Evolutionary conservation across 495 filamentous ascomycete species (phyloP), one percentile per base, ranked within the genome.

Genomic region (Penicillium odoratum): DNA sequence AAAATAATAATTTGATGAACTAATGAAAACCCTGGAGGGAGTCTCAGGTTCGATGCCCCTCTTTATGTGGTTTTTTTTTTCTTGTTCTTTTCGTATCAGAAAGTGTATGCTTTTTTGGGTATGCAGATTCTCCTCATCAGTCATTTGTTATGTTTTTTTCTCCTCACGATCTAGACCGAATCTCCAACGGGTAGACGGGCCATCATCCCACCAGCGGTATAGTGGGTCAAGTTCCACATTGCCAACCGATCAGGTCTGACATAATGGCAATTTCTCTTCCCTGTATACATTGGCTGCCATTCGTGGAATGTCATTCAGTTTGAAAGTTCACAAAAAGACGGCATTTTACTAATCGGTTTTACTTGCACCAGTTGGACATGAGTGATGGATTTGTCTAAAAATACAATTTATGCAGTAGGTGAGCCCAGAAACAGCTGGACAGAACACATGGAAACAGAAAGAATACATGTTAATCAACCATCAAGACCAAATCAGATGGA

Each of bases 321-420:
- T 21, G 21, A 1, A 21, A 21, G 7, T 11, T 8, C 33, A 36
- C 13, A 11, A 10, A 10, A 2, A 11, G 2, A 9, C 0, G 9
- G 8, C 13, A 13, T 36, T 34, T 9, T 36, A 36, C 33, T 11
- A 1, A 8, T 4, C 13, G 9, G 8, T 11, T 10, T 9, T 36
- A 36, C 8, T 36, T 9, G 33, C 33, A 36, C 33, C 33, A 11
- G 48, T 56, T 33, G 45, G 36, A 28, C 16, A 56, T 40, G 11
- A 51, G 42, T 52, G 58, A 65, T 63, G 72, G 40, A 67, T 64
- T 66, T 64, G 60, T 91, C 73, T 53, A 86, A 78, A 63, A 80
- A 73, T 72, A 88, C 88, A 71, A 87, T 91, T 52, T 82, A 66
- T 68, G 63, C 62, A 62, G 44, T 51, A 58, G 18, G 38, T 45